A percentile compares a stretch with the other conserved stretches of the same genome.
Conservation (phyloP, 371 early-diverging fungal species). For the Mortierella sp. region DNA sequence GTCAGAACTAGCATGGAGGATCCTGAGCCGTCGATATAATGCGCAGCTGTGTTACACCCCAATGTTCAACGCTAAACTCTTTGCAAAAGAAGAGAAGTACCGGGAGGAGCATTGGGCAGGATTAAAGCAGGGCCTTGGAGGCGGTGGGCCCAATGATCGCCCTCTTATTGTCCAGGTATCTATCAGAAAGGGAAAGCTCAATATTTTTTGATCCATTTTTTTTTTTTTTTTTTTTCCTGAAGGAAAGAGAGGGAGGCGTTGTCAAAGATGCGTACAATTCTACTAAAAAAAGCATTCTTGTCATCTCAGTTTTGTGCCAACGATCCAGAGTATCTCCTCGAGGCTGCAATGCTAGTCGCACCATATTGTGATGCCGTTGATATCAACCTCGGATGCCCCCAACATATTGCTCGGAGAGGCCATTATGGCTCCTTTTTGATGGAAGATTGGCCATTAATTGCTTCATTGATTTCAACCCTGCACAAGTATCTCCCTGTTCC, state of each 20-base stretch:
- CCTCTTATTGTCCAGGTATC: slow-evolving; percentile 90
- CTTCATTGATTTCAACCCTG: slow-evolving; percentile 65
- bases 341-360: slow-evolving; percentile 85
- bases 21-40: slow-evolving; percentile 86
- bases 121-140: slow-evolving; percentile 42
- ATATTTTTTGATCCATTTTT: neutral
- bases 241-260: neutral
- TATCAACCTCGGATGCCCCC: slow-evolving; percentile 98
- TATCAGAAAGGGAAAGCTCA: neutral
- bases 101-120: slow-evolving; percentile 72
- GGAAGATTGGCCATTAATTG: slow-evolving; percentile 94
- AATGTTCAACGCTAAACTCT: slow-evolving; percentile 95
- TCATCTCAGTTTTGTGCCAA: slow-evolving; percentile 92
- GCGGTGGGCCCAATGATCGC: slow-evolving; percentile 73
- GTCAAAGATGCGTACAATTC: neutral
- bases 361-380: slow-evolving; percentile 94
- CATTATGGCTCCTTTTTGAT: slow-evolving; percentile 95
- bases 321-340: slow-evolving; percentile 83
- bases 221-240: neutral
- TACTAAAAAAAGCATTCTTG: neutral
- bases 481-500: slow-evolving; percentile 87
- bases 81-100: slow-evolving; percentile 69
- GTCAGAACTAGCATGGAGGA: slow-evolving; percentile 90
- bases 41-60: slow-evolving; percentile 97
- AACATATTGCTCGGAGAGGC: slow-evolving; percentile 93